Evolutionary conservation across 352 stramenopile species (phyloP).

Genomic region (Pythium diclinum): DNA sequence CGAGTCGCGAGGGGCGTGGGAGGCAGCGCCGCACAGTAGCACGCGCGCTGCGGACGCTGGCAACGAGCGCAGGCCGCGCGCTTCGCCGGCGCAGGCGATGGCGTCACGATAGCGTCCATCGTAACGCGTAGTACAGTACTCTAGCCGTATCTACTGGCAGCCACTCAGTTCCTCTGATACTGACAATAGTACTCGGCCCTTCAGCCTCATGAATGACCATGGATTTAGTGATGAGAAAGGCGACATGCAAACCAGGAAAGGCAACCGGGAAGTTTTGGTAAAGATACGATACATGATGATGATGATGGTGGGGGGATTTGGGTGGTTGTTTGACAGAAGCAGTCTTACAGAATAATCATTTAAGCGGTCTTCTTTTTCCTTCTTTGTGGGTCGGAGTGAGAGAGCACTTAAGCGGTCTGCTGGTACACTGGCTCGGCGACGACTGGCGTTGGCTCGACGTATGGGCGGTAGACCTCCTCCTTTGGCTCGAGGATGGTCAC

Average conservation of each 20-base stretch:
- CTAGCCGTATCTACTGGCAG: not conserved
- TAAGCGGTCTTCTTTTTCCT: constrained; percentile 17
- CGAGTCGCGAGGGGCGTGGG: constrained; percentile 22
- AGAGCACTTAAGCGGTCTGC: constrained; percentile 44
- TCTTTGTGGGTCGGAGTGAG: not conserved
- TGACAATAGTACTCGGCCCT: too few species aligned
- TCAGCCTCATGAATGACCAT: too few species aligned
- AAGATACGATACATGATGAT: too few species aligned
- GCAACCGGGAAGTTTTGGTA: too few species aligned
- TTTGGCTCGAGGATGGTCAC: constrained; percentile 99
- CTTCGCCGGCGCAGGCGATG: not conserved
- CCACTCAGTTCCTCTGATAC: not conserved
- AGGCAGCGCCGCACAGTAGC: constrained; percentile 57
- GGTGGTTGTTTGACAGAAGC: constrained; percentile 25
- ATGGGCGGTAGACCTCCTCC: constrained; percentile 90
- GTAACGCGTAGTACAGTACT: too few species aligned
- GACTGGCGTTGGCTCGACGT: constrained; percentile 67
- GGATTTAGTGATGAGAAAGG: too few species aligned
- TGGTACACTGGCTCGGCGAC: constrained; percentile 45
- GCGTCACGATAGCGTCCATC: not conserved
- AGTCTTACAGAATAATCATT: constrained; percentile 35
- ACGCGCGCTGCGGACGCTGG: constrained; percentile 40
- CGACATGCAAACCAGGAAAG: too few species aligned
- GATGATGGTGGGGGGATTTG: not conserved
- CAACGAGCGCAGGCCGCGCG: constrained; percentile 46